Base-by-base conservation (phyloP, 345 rosid species). In the Citrus trifoliata region DNA sequence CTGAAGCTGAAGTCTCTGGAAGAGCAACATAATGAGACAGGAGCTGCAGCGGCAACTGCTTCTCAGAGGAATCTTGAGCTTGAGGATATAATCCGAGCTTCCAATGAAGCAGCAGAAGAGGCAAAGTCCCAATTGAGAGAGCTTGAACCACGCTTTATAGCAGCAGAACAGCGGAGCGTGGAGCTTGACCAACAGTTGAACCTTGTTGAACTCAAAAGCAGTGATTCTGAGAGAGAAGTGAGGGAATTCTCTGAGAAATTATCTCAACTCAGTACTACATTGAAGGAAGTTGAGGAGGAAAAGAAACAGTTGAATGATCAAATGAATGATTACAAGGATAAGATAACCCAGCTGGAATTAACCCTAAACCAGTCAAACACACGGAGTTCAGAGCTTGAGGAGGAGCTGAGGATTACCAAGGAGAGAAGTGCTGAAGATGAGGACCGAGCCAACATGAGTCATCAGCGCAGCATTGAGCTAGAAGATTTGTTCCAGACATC, bases 131-230 rank as follows among this genome's bases (percentile, higher is more conserved):
- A 87, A 83, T 58, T 90, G 78, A 85, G 89, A 81, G 98, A 91
- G 86, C 88, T 91, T 51, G 95, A 96, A 85, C 70, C 80, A 10
- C 87, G 82, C 58, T 83, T 89, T 74, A 72, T 84, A 70, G 93
- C 91, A 61, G 87, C 90, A 46, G 97, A 93, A 82, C 91, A 92
- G 85, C 90, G 80, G 88, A 94, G 82, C 35, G 85, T 86, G 74
- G 97, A 93, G 89, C 90, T 94, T 78, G 93, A 96, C 81, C 88
- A 89, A 81, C 93, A 90, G 76, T 67, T 89, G 66, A 92, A 84
- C 84, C 48, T 86, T 51, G 80, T 86, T 46, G 89, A 85, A 80
- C 80, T 84, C 61, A 93, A 86, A 85, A 80, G 88, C 67, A 83
- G 78, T 59, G 90, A 90, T 46, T 81, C 91, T 67, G 91, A 92